Conservation (phyloP, 805 yeast species). For the Spathaspora girioi region DNA sequence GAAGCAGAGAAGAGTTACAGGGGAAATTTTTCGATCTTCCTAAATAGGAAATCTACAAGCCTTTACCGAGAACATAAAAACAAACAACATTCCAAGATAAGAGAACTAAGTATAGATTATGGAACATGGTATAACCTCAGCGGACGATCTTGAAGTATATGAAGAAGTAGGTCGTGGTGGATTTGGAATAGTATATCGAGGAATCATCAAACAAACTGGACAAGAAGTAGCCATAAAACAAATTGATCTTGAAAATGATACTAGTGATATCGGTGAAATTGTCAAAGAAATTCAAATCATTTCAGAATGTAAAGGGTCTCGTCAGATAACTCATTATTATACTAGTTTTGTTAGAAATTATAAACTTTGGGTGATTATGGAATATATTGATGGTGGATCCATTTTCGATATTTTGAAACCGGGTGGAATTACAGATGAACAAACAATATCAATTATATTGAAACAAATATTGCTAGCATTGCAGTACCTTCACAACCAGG, state of each 20-base stretch:
- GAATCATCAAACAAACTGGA: conserved; percentile 42
- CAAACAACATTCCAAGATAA: not conserved
- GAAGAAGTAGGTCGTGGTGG: conserved; percentile 73
- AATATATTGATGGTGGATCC: conserved; percentile 75
- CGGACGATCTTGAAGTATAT: conserved; percentile 38
- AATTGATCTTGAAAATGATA: conserved; percentile 69
- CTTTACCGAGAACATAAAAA: not conserved
- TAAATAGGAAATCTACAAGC: not conserved
- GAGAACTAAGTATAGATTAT: too few relatives aligned
- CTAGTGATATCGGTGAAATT: conserved; percentile 61
- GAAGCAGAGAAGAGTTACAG: not conserved
- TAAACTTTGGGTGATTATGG: conserved; percentile 80
- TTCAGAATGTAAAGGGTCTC: conserved; percentile 54
- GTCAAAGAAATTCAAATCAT: conserved; percentile 69
- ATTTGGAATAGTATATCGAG: conserved; percentile 73
- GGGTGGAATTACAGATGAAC: conserved; percentile 53
- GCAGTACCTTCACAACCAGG: conserved; percentile 61
- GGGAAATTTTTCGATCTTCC: not conserved
- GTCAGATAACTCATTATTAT: conserved; percentile 61
- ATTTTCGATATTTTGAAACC: conserved; percentile 60
- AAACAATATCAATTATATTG: conserved; percentile 48
- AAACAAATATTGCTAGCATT: conserved; percentile 58
- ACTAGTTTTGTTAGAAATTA: conserved; percentile 70
- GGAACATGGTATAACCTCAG: not conserved
- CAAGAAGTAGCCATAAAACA: conserved; percentile 58